These are phyloP conservation scores for Pestalotiopsis sp. DNA, from an alignment of 2,329 filamentous ascomycete species.

Conservation along the genomic window DNA sequence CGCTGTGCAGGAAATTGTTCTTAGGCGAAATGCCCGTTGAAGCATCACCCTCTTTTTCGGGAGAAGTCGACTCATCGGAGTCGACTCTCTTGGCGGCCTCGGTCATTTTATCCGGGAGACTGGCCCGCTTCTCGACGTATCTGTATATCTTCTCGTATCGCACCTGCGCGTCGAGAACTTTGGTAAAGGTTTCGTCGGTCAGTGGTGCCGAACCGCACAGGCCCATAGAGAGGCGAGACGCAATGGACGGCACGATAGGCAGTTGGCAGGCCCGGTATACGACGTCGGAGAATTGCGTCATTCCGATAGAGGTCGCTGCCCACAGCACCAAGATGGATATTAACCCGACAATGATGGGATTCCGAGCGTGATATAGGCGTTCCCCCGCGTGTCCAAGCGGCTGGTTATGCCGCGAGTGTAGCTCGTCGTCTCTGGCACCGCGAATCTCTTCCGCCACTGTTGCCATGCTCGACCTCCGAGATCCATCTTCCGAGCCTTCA, in stretches of 20 bases:
- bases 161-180: neutral
- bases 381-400: neutral
- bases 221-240: neutral
- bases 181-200: neutral
- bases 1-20: neutral
- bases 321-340: neutral
- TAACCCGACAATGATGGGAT: neutral
- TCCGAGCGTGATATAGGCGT: neutral
- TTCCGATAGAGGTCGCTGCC: neutral
- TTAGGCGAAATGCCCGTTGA: neutral
- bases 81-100: neutral
- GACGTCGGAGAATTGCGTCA: neutral
- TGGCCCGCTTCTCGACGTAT: neutral
- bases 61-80: neutral
- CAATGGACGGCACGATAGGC: neutral
- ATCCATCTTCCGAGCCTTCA: neutral
- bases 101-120: neutral
- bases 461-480: neutral
- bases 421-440: neutral
- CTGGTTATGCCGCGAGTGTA: neutral
- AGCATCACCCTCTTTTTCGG: neutral
- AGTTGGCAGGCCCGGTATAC: neutral
- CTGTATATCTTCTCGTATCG: slow-evolving; percentile 2
- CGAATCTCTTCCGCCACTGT: neutral
- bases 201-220: neutral